Percentiles rank a stretch among this genome's conserved stretches.
Evolutionary conservation across 148 eudicot species (phyloP).

Genomic region (Spergularia marina): DNA sequence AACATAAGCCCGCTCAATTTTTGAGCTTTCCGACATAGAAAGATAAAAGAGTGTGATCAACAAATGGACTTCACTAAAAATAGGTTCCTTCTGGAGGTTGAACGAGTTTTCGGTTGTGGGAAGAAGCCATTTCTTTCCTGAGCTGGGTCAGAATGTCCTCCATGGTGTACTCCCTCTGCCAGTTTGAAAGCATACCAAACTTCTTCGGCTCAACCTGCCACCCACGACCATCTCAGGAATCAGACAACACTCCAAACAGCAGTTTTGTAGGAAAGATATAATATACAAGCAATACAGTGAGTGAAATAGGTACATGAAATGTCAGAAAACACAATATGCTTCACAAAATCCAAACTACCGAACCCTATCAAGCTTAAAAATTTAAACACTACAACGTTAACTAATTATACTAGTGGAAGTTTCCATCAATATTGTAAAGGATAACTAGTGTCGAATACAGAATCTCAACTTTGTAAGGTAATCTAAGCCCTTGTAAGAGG

Average conservation of each 20-base stretch:
- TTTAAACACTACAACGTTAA: background rate
- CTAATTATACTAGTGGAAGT: background rate
- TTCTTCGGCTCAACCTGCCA: constrained; percentile 57
- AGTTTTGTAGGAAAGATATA: background rate
- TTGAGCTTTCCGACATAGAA: constrained; percentile 15
- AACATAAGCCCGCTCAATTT: constrained; percentile 6
- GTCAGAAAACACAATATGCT: background rate
- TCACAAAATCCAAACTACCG: background rate
- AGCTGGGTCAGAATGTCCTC: constrained; percentile 57
- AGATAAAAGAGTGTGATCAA: background rate
- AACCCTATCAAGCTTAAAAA: background rate
- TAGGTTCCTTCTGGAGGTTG: constrained; percentile 63
- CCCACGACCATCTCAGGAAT: constrained; percentile 1
- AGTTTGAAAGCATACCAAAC: constrained; percentile 52
- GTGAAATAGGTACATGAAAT: background rate
- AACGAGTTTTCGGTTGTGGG: constrained; percentile 54
- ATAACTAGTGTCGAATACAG: background rate
- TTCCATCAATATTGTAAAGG: too few species aligned
- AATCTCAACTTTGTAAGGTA: background rate
- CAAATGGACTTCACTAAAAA: constrained; percentile 30
- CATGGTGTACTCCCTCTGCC: constrained; percentile 60
- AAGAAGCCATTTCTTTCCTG: constrained; percentile 58
- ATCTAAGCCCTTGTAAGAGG: background rate
- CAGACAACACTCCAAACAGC: background rate
- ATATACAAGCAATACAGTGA: background rate